Evolutionary conservation across 306 rosid genomes (phyloP).

Genomic region (Cicer chorassanicum): DNA sequence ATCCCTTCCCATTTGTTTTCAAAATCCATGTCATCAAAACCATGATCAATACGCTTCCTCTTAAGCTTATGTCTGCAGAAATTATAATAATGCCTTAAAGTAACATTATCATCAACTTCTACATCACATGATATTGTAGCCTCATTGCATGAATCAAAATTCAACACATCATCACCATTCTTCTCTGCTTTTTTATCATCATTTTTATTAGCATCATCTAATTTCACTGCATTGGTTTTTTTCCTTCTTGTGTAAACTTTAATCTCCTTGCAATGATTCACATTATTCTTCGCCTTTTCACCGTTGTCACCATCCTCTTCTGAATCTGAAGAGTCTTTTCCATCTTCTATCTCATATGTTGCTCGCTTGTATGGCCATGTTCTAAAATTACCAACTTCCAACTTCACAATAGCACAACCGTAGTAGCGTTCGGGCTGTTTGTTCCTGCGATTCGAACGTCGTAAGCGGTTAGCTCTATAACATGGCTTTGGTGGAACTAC

Average conservation of each 20-base stretch:
- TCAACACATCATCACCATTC: conserved; percentile 34
- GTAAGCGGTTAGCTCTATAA: conserved; percentile 49
- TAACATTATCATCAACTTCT: conserved; percentile 41
- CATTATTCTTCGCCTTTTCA: conserved; percentile 35
- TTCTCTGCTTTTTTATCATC: conserved; percentile 35
- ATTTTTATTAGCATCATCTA: background rate
- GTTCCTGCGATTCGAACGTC: conserved; percentile 84
- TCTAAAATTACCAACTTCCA: conserved; percentile 60
- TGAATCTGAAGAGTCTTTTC: conserved; percentile 27
- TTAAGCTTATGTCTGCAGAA: background rate
- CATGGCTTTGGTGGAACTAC: conserved; percentile 10
- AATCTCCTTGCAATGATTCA: conserved; percentile 28
- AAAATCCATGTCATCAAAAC: conserved; percentile 54
- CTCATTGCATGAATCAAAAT: conserved; percentile 34
- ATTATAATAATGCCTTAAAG: background rate
- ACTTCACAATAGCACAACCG: conserved; percentile 58
- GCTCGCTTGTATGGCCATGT: conserved; percentile 50
- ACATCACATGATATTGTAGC: conserved; percentile 36
- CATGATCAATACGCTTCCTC: conserved; percentile 45
- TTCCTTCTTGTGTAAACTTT: conserved; percentile 36
- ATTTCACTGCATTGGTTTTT: conserved; percentile 1
- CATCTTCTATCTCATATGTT: background rate
- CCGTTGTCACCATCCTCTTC: conserved; percentile 23
- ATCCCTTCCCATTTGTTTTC: conserved; percentile 59
- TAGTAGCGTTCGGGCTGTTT: conserved; percentile 78